phyloP scores from a whole-genome alignment of 2,329 filamentous ascomycete genomes.

The Westerdykella aurantiaca region DNA sequence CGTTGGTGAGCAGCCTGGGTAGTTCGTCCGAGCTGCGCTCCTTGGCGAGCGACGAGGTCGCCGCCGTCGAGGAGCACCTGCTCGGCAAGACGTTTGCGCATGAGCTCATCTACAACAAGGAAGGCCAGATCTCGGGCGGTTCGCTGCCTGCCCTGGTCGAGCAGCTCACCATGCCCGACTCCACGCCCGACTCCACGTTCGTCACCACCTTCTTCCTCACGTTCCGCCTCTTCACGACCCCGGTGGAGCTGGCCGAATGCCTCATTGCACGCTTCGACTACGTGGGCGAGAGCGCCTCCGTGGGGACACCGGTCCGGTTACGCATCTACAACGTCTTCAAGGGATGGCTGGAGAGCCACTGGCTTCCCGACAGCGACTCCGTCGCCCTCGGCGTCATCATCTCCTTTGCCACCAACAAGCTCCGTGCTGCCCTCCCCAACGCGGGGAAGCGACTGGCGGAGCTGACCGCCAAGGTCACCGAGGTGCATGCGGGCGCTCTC shows the following conservation, averaged over 20 bases:
- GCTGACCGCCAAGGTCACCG: constrained; percentile 70
- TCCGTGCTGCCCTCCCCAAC: constrained; percentile 63
- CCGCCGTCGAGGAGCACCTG: constrained; percentile 76
- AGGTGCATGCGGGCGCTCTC: constrained; percentile 60
- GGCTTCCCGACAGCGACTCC: constrained; percentile 75
- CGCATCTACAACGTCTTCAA: constrained; percentile 97
- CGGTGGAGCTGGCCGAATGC: constrained; percentile 68
- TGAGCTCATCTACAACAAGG: constrained; percentile 88
- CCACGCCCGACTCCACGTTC: constrained; percentile 85
- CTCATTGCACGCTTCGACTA: constrained; percentile 93
- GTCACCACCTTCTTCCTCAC: constrained; percentile 95
- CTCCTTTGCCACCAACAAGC: constrained; percentile 69
- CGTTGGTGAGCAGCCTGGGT: constrained; percentile 54
- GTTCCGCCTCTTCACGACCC: constrained; percentile 86
- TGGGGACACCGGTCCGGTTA: constrained; percentile 75
- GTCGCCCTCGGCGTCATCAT: constrained; percentile 70
- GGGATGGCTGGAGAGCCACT: constrained; percentile 94
- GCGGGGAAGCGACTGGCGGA: constrained; percentile 77
- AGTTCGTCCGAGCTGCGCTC: constrained; percentile 60
- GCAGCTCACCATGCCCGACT: constrained; percentile 85
- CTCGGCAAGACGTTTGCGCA: constrained; percentile 88
- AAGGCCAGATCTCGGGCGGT: constrained; percentile 89
- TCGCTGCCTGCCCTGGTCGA: constrained; percentile 89
- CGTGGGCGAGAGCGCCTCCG: constrained; percentile 68
- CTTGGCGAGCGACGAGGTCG: constrained; percentile 64